A percentile compares a stretch with the other conserved stretches of the same genome.
Evolutionary conservation across 192 early-diverging fungal genomes (phyloP).

Genomic region (Coemansia sp.): DNA sequence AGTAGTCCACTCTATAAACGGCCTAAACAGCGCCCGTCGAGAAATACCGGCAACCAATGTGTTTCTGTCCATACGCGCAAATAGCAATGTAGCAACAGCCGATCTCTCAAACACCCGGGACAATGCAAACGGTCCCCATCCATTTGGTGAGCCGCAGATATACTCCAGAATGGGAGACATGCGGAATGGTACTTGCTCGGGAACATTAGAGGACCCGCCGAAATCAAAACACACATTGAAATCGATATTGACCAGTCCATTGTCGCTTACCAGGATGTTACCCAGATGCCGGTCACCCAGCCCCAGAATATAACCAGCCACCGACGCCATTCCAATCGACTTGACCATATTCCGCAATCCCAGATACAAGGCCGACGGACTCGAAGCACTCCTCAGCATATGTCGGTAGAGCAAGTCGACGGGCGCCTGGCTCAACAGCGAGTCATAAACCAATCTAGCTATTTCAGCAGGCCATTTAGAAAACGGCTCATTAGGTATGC

Average conservation of each 20-base stretch:
- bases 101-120: slow-evolving; percentile 25
- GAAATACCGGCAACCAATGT: slow-evolving; percentile 26
- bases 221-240: slow-evolving; percentile 80
- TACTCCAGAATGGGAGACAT: slow-evolving; percentile 60
- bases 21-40: slow-evolving; percentile 21
- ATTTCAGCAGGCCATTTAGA: slow-evolving; percentile 28
- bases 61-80: slow-evolving; percentile 40
- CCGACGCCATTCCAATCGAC: slow-evolving; percentile 59
- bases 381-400: slow-evolving; percentile 14
- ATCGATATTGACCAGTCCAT: slow-evolving; percentile 72
- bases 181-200: slow-evolving; percentile 78
- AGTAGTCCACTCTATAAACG: slow-evolving; percentile 43
- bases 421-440: slow-evolving; percentile 9
- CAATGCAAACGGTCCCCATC: slow-evolving; percentile 18
- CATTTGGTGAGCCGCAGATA: slow-evolving; percentile 23
- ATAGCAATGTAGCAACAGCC: slow-evolving; percentile 16
- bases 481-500: slow-evolving; percentile 11
- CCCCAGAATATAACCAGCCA: slow-evolving; percentile 68
- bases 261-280: slow-evolving; percentile 65
- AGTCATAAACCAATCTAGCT: slow-evolving; percentile 15
- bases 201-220: slow-evolving; percentile 63
- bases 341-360: slow-evolving; percentile 17
- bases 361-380: slow-evolving; percentile 23
- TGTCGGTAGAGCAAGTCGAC: slow-evolving; percentile 24
- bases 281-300: slow-evolving; percentile 77